Percentiles rank a stretch among this genome's conserved stretches.
Conservation (phyloP, 225 moss, liverwort and hornwort species). For the Neckera pumila region DNA sequence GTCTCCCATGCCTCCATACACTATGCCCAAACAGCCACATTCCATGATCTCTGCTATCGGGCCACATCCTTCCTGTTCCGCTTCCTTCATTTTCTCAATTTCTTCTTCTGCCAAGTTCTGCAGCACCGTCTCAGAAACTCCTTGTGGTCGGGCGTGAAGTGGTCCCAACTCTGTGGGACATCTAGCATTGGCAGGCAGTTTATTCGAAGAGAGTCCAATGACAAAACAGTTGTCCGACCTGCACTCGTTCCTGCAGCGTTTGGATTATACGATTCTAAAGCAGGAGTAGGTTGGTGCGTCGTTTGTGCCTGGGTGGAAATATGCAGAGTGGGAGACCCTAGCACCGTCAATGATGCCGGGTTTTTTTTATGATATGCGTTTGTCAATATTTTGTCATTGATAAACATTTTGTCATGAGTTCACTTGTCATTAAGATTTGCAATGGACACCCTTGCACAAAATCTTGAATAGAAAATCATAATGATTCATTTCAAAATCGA, state of each 20-base stretch:
- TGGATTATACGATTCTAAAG: not conserved
- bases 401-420: too few relatives aligned
- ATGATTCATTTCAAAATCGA: too few relatives aligned
- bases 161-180: not conserved
- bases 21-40: not conserved
- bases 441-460: too few relatives aligned
- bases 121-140: not conserved
- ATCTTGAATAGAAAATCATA: too few relatives aligned
- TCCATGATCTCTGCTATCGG: not conserved
- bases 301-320: not conserved
- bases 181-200: not conserved
- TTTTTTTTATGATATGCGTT: too few relatives aligned
- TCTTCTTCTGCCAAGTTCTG: not conserved
- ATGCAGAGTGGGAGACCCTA: not conserved
- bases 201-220: not conserved
- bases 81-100: not conserved
- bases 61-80: not conserved
- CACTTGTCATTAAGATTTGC: too few relatives aligned
- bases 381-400: too few relatives aligned
- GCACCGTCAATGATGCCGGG: not conserved
- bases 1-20: not conserved
- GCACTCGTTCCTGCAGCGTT: not conserved
- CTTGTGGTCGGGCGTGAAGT: not conserved
- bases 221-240: not conserved
- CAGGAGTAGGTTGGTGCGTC: not conserved